Evolutionary conservation across 2,329 filamentous ascomycete genomes (phyloP), one percentile per base, ranked within the genome.

Genomic region (Xylariaceae sp.): DNA sequence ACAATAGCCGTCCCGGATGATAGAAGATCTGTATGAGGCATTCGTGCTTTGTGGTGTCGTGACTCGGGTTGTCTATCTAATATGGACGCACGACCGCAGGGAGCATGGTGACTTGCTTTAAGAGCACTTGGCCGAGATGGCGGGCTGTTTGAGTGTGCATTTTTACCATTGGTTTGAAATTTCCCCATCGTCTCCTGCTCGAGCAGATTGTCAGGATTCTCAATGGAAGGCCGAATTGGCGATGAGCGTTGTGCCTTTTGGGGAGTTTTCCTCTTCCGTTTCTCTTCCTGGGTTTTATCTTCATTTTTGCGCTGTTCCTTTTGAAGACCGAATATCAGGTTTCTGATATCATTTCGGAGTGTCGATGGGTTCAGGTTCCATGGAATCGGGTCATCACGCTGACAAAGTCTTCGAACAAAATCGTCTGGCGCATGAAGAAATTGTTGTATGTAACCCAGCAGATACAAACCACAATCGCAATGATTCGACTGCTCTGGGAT

Each of bases 381-480:
- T 0, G 67, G 60, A 2, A 73, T 67, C 5, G 63, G 46, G 59
- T 64, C 46, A 56, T 88, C 79, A 39, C 78, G 81, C 22, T 76
- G 78, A 5, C 96, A 73, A 16, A 96, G 73, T 54, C 81, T 85
- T 17, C 73, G 72, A 14, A 89, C 76, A 59, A 95, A 94, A 0
- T 66, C 69, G 56, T 89, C 83, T 0, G 93, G 93, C 53, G 90
- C 73, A 47, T 83, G 77, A 14, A 95, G 78, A 57, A 99, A 96
- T 57, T 88, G 84, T 58, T 90, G 82, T 48, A 96, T 77, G 63
- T 97, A 99, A 2, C 86, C 88, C 4, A 97, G 74, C 3, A 97
- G 74, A 61, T 88, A 99, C 0, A 97, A 74, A 9, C 94, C 94
- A 63, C 94, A 99, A 66, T 99, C 94, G 55, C 83, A 92, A 60